Evolutionary conservation across 192 early-diverging fungal species (phyloP).

Genomic region (Pilaira anomala): DNA sequence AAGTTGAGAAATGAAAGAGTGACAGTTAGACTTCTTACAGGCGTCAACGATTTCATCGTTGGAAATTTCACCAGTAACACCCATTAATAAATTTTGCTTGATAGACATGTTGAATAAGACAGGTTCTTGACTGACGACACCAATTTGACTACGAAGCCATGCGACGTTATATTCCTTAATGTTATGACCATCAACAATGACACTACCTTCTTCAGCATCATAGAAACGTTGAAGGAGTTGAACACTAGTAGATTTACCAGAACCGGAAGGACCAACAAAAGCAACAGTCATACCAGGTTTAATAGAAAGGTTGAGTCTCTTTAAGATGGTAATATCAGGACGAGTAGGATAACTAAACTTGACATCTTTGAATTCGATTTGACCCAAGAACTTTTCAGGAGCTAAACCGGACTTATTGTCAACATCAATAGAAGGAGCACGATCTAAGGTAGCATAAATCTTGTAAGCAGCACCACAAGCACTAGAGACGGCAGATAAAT

Average conservation of each 20-base stretch:
- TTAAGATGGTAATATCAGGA: conserved; percentile 77
- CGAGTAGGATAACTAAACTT: conserved; percentile 84
- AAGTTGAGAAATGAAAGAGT: conserved; percentile 80
- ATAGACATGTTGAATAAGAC: conserved; percentile 79
- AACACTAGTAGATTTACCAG: conserved; percentile 85
- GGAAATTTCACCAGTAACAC: conserved; percentile 49
- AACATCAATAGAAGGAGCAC: conserved; percentile 74
- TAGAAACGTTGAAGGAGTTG: conserved; percentile 87
- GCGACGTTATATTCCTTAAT: conserved; percentile 74
- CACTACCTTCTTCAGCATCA: conserved; percentile 50
- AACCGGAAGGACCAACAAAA: conserved; percentile 85
- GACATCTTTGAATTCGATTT: conserved; percentile 75
- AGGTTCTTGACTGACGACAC: conserved; percentile 89
- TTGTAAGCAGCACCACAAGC: conserved; percentile 79
- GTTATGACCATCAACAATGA: conserved; percentile 73
- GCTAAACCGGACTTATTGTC: conserved; percentile 41
- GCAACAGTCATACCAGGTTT: conserved; percentile 83
- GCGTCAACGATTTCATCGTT: conserved; percentile 73
- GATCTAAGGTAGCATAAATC: conserved; percentile 80
- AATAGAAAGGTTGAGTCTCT: conserved; percentile 66
- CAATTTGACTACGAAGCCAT: conserved; percentile 84
- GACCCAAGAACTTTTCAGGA: conserved; percentile 51
- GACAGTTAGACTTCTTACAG: conserved; percentile 68
- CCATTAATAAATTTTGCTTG: conserved; percentile 79
- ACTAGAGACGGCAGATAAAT: conserved; percentile 69